Evolutionary conservation across 83 land plant genomes (phyloP), one percentile per base, ranked within the genome.

Genomic region (Isoetes engelmannii): DNA sequence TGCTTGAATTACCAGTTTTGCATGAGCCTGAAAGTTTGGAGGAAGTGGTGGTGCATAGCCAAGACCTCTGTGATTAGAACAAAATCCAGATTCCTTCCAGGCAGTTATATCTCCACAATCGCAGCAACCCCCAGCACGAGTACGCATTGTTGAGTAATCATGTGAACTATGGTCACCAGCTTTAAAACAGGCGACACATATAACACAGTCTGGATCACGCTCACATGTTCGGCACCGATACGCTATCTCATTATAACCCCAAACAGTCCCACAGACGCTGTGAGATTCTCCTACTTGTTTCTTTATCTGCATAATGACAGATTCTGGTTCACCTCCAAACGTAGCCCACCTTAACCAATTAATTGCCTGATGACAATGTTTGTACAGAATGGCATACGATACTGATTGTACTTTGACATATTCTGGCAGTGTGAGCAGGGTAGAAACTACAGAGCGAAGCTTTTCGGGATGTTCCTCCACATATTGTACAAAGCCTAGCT

Each of bases 91-190:
- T 55, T 79, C 75, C 72, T 91, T 95, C 99, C 99, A 95, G 37
- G 97, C 97, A 54, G 91, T 95, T n/a, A 72, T 78, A 79, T 95
- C 99, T 42, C 99, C 99, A 77, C 99, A 95, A 70, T 95, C 99
- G 79, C 99, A 95, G 69, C 99, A 91, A 10, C 97, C 99, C 50
- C 97, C 99, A 56, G 37, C 37, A 28, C 91, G 90, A 12, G 97
- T 88, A 47, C 84, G 86, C n/a, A 88, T 91, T 70, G 86, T 79
- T 7, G 90, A 88, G 63, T 88, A 90, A 77, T 94, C 98, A 75
- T 94, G 98, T 4, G 70, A 80, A 63, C 81, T 70, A 67, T 95
- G 99, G 73, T 91, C 77, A 7, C 97, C 93, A 73, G 83, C 79
- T 75, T 81, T 82, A 61, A 95, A 95, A 78, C 99, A 95, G 15